These are phyloP conservation scores for Helminthosporium solani DNA, from an alignment of 2,329 filamentous ascomycete species.

Conservation along the genomic window DNA sequence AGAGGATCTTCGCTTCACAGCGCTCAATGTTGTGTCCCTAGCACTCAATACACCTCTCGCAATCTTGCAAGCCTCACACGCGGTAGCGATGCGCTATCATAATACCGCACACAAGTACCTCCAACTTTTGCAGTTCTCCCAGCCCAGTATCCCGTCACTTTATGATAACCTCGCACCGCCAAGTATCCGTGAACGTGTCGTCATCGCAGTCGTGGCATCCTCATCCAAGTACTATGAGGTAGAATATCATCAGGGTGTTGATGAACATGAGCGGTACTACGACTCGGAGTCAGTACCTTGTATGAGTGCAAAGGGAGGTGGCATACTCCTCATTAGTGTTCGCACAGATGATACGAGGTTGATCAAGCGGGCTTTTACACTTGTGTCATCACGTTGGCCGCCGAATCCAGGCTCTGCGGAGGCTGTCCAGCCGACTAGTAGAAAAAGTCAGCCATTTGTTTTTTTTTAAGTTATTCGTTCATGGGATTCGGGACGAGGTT, in stretches of 20 bases:
- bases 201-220: not conserved
- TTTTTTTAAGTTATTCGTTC: not conserved
- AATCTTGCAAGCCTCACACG: too few species aligned
- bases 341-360: conserved; percentile 88
- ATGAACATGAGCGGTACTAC: conserved; percentile 45
- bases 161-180: too few species aligned
- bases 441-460: conserved; percentile 6
- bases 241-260: conserved; percentile 43
- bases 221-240: conserved; percentile 41
- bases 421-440: conserved; percentile 74
- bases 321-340: conserved; percentile 89
- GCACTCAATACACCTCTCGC: too few species aligned
- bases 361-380: conserved; percentile 82
- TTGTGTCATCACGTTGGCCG: conserved; percentile 66
- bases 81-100: conserved; percentile 3
- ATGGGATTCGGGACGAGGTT: not conserved
- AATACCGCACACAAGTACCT: not conserved
- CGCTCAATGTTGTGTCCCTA: too few species aligned
- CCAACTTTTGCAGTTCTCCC: not conserved
- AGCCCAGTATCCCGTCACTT: too few species aligned
- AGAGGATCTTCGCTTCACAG: too few species aligned
- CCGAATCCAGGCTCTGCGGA: conserved; percentile 76
- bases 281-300: too few species aligned
- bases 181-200: not conserved
- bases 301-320: not conserved